Conservation (phyloP, 176 grass and related monocot genomes). For the Pontederia crassipes region DNA sequence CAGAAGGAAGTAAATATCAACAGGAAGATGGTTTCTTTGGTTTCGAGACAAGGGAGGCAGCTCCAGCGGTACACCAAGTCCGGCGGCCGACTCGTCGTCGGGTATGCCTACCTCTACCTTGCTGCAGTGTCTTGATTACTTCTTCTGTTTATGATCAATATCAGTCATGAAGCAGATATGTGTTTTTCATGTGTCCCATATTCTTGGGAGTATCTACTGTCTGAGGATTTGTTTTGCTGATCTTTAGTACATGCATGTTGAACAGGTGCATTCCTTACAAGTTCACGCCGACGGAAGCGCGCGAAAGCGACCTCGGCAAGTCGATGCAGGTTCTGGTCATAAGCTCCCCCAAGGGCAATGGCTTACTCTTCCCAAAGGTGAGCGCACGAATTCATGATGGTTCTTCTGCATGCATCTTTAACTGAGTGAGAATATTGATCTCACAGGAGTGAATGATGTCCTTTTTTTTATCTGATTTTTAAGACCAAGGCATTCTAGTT, state of each 20-base stretch:
- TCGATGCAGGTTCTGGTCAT: conserved; percentile 14
- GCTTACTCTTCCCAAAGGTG: conserved; percentile 19
- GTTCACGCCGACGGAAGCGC: neutral
- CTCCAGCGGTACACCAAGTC: conserved; percentile 12
- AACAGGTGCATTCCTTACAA: conserved; percentile 21
- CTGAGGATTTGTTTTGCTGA: neutral
- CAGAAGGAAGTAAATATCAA: too few species aligned
- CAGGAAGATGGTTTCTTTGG: conserved; percentile 10
- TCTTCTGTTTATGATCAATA: too few species aligned
- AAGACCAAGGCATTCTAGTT: neutral
- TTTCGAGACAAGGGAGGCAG: conserved; percentile 14
- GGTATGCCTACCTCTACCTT: neutral
- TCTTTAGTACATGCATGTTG: neutral
- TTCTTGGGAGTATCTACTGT: neutral
- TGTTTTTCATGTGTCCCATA: too few species aligned
- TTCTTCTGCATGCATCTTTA: neutral
- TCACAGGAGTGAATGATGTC: neutral
- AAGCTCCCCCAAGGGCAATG: conserved; percentile 13
- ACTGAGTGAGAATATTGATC: neutral
- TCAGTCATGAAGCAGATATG: too few species aligned
- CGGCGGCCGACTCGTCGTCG: conserved; percentile 18
- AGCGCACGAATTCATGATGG: neutral
- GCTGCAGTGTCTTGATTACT: neutral
- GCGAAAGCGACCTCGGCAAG: neutral
- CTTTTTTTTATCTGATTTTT: too few species aligned